A percentile compares a stretch with the other conserved stretches of the same genome.
Conservation (phyloP, 495 filamentous ascomycete genomes). For the Acidiella bohemica region DNA sequence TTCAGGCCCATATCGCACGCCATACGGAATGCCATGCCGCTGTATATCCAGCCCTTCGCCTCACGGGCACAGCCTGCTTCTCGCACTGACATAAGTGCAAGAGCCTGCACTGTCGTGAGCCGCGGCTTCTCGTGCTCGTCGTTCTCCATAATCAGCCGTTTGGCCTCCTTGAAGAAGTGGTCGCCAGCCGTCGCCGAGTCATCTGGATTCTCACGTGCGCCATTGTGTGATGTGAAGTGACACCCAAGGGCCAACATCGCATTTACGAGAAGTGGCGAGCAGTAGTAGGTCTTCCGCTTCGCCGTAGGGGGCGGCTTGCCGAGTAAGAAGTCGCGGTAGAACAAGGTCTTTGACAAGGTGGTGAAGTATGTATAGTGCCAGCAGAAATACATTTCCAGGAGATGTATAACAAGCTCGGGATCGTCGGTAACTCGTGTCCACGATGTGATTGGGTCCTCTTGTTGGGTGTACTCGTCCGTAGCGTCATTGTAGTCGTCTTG, state of each 20-base stretch:
- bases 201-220: slow-evolving; percentile 51
- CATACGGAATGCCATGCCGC: slow-evolving; percentile 98
- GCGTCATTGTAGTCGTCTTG: slow-evolving; percentile 32
- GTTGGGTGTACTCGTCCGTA: slow-evolving; percentile 35
- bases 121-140: slow-evolving; percentile 86
- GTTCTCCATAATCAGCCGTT: slow-evolving; percentile 74
- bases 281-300: slow-evolving; percentile 50
- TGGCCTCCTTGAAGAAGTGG: slow-evolving; percentile 94
- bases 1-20: slow-evolving; percentile 87
- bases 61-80: slow-evolving; percentile 94
- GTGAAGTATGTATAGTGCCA: slow-evolving; percentile 99
- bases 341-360: slow-evolving; percentile 75
- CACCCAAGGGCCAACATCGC: slow-evolving; percentile 93
- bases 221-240: slow-evolving; percentile 73
- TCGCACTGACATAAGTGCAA: slow-evolving; percentile 90
- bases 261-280: slow-evolving; percentile 81
- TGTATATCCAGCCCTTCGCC: slow-evolving; percentile 95
- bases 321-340: slow-evolving; percentile 70
- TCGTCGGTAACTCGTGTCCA: slow-evolving; percentile 86
- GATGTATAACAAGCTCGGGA: slow-evolving; percentile 62
- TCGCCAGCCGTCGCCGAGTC: slow-evolving; percentile 83
- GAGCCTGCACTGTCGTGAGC: slow-evolving; percentile 85
- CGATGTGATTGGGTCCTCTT: slow-evolving; percentile 53
- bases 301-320: slow-evolving; percentile 41
- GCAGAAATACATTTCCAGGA: slow-evolving; percentile 93